phyloP scores from a whole-genome alignment of 257 asterid genomes.

The Leonotis leonurus region DNA sequence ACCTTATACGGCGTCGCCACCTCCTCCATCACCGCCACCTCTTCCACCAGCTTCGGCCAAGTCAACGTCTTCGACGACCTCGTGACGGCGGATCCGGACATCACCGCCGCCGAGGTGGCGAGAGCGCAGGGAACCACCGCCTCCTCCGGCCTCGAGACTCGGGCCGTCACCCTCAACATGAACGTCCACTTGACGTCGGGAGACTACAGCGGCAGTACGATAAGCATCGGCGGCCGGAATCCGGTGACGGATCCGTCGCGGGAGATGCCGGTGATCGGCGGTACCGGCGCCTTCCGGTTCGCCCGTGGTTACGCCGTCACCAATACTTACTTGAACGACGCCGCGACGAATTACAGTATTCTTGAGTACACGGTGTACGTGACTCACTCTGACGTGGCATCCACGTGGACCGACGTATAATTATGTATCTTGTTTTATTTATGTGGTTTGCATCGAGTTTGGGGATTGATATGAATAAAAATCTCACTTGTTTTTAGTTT shows the following conservation, averaged over 20 bases:
- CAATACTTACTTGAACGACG: background rate
- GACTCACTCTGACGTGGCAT: background rate
- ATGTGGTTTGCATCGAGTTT: too few relatives aligned
- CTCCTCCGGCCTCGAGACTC: background rate
- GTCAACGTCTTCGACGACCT: conserved; percentile 29
- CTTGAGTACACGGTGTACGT: background rate
- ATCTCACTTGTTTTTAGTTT: too few relatives aligned
- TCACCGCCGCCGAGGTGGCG: background rate
- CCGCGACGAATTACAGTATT: background rate
- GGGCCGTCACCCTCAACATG: background rate
- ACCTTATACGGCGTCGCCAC: conserved; percentile 30
- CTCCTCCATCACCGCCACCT: conserved; percentile 24
- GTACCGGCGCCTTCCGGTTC: background rate
- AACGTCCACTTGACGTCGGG: background rate
- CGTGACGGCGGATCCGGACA: conserved; percentile 1
- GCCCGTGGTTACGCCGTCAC: conserved; percentile 1
- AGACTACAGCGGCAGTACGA: background rate
- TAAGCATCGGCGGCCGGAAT: background rate
- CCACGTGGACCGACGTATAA: background rate
- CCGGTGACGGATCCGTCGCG: background rate
- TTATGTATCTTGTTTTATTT: too few relatives aligned
- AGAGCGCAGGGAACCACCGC: background rate
- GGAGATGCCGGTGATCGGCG: background rate
- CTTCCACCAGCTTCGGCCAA: conserved; percentile 26
- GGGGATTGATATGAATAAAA: too few relatives aligned